phyloP scores from a whole-genome alignment of 495 filamentous ascomycete species.

The Hypoxylon lenormandii region DNA sequence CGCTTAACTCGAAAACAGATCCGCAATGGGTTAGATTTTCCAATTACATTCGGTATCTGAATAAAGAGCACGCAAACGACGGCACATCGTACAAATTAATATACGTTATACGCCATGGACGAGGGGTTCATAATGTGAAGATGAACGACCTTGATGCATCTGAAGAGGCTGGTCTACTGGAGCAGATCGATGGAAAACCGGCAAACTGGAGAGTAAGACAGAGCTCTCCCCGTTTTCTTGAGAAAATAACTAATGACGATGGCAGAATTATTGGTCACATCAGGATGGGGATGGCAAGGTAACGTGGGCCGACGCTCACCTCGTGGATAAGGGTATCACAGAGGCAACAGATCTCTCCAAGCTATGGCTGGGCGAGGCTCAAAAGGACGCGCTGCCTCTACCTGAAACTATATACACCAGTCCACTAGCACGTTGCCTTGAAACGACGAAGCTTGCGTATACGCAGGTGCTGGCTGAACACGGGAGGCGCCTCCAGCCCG shows the following conservation, averaged over 20 bases:
- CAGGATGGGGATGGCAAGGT: constrained; percentile 74
- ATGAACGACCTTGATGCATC: constrained; percentile 19
- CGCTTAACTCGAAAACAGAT: not conserved
- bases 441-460: constrained; percentile 74
- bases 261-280: constrained; percentile 71
- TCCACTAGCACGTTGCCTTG: constrained; percentile 74
- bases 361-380: constrained; percentile 72
- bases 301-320: constrained; percentile 76
- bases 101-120: constrained; percentile 28
- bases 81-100: constrained; percentile 30
- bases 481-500: constrained; percentile 64
- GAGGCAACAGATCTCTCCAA: constrained; percentile 72
- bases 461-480: constrained; percentile 42
- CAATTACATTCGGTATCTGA: constrained; percentile 17
- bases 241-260: not conserved
- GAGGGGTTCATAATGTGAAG: constrained; percentile 31
- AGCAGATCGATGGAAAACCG: constrained; percentile 4
- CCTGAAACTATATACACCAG: constrained; percentile 75
- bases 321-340: constrained; percentile 68
- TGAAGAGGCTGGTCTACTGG: constrained; percentile 15
- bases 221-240: not conserved
- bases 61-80: constrained; percentile 2
- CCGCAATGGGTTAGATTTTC: constrained; percentile 19
- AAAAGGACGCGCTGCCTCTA: constrained; percentile 67
- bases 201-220: constrained; percentile 14